Evolutionary conservation across 148 eudicot genomes (phyloP).

Genomic region (Camellia granthamiana): DNA sequence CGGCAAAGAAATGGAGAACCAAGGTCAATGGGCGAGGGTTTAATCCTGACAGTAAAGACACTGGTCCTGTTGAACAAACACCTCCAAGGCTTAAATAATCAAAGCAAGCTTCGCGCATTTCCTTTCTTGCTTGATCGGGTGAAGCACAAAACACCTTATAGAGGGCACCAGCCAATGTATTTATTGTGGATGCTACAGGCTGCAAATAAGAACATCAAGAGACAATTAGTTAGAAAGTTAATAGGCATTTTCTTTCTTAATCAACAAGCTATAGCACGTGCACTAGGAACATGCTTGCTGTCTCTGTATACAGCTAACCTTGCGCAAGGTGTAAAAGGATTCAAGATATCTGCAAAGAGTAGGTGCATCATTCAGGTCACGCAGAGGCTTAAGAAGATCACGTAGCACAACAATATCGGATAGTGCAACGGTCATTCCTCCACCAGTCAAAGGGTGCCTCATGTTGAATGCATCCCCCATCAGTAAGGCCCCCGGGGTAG

Average conservation of each 20-base stretch:
- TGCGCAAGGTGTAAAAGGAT: constrained; percentile 79
- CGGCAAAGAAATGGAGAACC: constrained; percentile 88
- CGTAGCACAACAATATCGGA: constrained; percentile 78
- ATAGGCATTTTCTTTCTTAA: background rate
- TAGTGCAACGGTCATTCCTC: constrained; percentile 94
- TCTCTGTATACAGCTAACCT: constrained; percentile 38
- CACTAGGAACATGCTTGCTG: too few relatives aligned
- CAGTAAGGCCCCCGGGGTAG: constrained; percentile 77
- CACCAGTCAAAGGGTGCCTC: constrained; percentile 92
- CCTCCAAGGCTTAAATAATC: constrained; percentile 91
- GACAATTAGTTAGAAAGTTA: background rate
- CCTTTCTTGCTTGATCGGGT: constrained; percentile 69
- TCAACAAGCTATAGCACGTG: background rate
- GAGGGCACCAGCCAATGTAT: constrained; percentile 82
- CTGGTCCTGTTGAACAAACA: constrained; percentile 66
- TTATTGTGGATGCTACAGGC: constrained; percentile 94
- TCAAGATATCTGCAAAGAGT: constrained; percentile 75
- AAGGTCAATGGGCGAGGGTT: constrained; percentile 83
- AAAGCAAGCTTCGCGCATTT: constrained; percentile 86
- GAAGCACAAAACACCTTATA: constrained; percentile 77
- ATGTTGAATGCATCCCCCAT: constrained; percentile 97
- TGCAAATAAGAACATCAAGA: constrained; percentile 25
- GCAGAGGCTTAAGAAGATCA: constrained; percentile 66
- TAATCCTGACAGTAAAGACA: constrained; percentile 73
- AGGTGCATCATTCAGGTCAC: constrained; percentile 61